These are phyloP conservation scores for Diaporthe citri DNA, from an alignment of 2,329 filamentous ascomycete genomes.

Conservation along the genomic window DNA sequence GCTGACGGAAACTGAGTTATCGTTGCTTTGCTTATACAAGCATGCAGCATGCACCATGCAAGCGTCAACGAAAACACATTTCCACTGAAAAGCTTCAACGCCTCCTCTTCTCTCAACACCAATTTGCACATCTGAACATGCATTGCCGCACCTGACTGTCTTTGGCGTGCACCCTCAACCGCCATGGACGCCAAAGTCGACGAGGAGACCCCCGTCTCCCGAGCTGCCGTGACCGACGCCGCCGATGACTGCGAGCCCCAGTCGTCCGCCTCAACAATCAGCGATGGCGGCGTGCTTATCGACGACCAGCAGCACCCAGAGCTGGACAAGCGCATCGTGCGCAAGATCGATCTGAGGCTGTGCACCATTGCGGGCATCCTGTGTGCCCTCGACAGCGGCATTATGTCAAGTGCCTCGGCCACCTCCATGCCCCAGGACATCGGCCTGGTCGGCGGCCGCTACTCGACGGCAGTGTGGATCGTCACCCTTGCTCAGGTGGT, in stretches of 20 bases:
- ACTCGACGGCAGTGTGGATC: conserved; percentile 79
- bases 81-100: neutral
- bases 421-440: conserved; percentile 76
- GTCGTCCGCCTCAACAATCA: neutral
- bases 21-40: conserved; percentile 20
- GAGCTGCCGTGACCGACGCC: neutral
- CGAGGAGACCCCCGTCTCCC: neutral
- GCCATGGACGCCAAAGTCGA: conserved; percentile 25
- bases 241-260: neutral
- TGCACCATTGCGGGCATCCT: conserved; percentile 80
- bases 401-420: conserved; percentile 77
- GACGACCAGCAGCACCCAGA: conserved; percentile 43
- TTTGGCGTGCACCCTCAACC: neutral
- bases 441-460: conserved; percentile 73
- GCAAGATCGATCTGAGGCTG: conserved; percentile 75
- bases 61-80: neutral
- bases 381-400: conserved; percentile 73
- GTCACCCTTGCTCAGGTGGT: conserved; percentile 77
- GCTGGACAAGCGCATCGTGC: conserved; percentile 63
- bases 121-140: neutral
- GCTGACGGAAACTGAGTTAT: conserved; percentile 12
- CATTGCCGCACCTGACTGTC: neutral
- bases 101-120: neutral
- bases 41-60: conserved; percentile 10
- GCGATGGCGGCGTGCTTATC: conserved; percentile 39